Conservation (phyloP, 2,329 filamentous ascomycete genomes). For the Arthrinium puccinioides region DNA sequence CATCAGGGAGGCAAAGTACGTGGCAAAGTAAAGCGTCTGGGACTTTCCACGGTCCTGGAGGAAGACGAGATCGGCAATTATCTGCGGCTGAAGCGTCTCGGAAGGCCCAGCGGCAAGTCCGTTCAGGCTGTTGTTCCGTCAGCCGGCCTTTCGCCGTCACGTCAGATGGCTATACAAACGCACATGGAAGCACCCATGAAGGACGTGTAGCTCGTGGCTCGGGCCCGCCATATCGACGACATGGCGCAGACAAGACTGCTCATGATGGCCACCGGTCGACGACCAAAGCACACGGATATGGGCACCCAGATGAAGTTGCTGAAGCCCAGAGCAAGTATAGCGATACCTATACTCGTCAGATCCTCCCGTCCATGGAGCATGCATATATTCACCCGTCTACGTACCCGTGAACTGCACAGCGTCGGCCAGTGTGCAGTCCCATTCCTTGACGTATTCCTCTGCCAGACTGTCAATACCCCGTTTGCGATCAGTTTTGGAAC, state of each 20-base stretch:
- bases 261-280: constrained; percentile 22
- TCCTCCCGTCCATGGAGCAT: too few relatives aligned
- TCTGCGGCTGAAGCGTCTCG: constrained; percentile 25
- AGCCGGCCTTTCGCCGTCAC: too few relatives aligned
- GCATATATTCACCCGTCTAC: too few relatives aligned
- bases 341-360: too few relatives aligned
- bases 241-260: constrained; percentile 21
- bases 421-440: too few relatives aligned
- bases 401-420: too few relatives aligned
- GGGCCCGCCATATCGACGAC: constrained; percentile 22
- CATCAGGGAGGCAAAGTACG: constrained; percentile 33
- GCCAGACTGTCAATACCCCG: too few relatives aligned
- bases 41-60: constrained; percentile 19
- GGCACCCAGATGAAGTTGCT: constrained; percentile 26
- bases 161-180: too few relatives aligned
- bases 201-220: constrained; percentile 19
- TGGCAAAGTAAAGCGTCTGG: constrained; percentile 18
- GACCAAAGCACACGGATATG: constrained; percentile 20
- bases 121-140: too few relatives aligned
- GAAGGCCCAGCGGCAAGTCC: constrained; percentile 23
- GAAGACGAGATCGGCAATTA: constrained; percentile 23
- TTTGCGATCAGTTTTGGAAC: too few relatives aligned
- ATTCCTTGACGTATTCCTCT: too few relatives aligned
- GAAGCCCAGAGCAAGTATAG: constrained; percentile 29
- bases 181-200: constrained; percentile 25